These are phyloP conservation scores for Fusarium goolgardi DNA, from an alignment of 2,329 filamentous ascomycete species.

Conservation along the genomic window DNA sequence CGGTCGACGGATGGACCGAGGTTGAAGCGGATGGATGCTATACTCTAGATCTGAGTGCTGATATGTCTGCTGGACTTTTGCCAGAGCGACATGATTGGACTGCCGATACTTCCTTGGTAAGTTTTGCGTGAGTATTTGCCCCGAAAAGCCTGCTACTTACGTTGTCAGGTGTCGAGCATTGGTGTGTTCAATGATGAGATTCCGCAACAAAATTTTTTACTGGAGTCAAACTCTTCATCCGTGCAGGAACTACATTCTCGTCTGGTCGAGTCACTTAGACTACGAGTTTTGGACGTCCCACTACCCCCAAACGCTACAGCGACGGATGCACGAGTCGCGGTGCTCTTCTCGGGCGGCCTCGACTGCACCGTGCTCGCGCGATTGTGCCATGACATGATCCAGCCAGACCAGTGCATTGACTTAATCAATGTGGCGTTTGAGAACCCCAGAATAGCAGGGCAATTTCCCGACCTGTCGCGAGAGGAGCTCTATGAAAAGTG, in stretches of 20 bases:
- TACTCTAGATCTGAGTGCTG: slow-evolving; percentile 65
- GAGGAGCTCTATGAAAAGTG: slow-evolving; percentile 78
- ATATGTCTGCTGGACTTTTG: slow-evolving; percentile 11
- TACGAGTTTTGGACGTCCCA: slow-evolving; percentile 75
- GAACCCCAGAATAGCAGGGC: slow-evolving; percentile 80
- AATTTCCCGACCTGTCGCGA: slow-evolving; percentile 54
- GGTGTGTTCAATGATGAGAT: slow-evolving; percentile 63
- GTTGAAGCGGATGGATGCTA: slow-evolving; percentile 88
- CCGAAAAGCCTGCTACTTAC: slow-evolving; percentile 57
- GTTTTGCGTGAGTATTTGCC: slow-evolving; percentile 45
- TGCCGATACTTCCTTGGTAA: slow-evolving; percentile 58
- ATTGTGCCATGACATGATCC: slow-evolving; percentile 80
- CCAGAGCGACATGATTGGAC: slow-evolving; percentile 49
- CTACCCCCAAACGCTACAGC: slow-evolving; percentile 57
- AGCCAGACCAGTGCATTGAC: slow-evolving; percentile 76
- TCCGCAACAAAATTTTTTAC: slow-evolving; percentile 49
- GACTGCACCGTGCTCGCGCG: slow-evolving; percentile 92
- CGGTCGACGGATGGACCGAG: slow-evolving; percentile 73
- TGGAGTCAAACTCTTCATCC: slow-evolving; percentile 56
- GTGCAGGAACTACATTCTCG: slow-evolving; percentile 65
- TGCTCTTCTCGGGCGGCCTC: slow-evolving; percentile 93
- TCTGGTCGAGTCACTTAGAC: slow-evolving; percentile 70
- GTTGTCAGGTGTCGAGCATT: slow-evolving; percentile 63
- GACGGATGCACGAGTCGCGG: slow-evolving; percentile 69
- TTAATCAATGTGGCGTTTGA: slow-evolving; percentile 97